phyloP scores from a whole-genome alignment of 106 monocot genomes.

The Dendrobium nobile region DNA sequence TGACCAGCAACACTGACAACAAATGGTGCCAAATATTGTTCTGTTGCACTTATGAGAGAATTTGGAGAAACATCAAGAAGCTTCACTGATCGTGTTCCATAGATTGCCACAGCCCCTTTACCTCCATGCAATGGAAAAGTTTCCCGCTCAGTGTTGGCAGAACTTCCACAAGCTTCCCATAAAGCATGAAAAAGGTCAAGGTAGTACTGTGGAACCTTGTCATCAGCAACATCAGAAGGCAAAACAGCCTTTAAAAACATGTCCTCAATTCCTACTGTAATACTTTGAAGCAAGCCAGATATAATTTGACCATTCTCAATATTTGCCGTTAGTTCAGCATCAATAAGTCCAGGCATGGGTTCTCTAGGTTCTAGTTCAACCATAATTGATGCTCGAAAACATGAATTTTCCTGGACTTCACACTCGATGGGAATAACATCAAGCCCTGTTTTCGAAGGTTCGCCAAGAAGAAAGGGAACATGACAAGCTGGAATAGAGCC shows the following conservation, averaged over 20 bases:
- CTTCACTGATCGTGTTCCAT: conserved; percentile 84
- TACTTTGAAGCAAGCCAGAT: conserved; percentile 52
- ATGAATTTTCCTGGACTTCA: conserved; percentile 17
- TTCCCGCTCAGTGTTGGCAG: conserved; percentile 56
- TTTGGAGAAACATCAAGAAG: conserved; percentile 50
- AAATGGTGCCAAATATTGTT: conserved; percentile 54
- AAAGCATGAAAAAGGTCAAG: conserved; percentile 75
- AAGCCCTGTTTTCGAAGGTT: conserved; percentile 33
- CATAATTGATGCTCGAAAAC: conserved; percentile 29
- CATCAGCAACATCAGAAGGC: conserved; percentile 43
- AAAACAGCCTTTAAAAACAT: conserved; percentile 69
- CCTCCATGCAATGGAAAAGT: conserved; percentile 67
- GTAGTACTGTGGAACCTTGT: conserved; percentile 30
- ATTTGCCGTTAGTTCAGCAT: conserved; percentile 63
- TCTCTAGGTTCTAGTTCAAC: conserved; percentile 84
- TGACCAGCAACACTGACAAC: conserved; percentile 62
- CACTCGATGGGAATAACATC: conserved; percentile 38
- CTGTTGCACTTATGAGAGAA: conserved; percentile 49
- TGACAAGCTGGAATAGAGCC: conserved; percentile 65
- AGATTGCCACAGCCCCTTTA: conserved; percentile 66
- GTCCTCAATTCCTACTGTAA: conserved; percentile 84
- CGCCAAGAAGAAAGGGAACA: conserved; percentile 77
- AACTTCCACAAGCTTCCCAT: conserved; percentile 86
- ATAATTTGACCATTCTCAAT: conserved; percentile 65
- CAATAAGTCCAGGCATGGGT: conserved; percentile 71